A percentile compares a stretch with the other conserved stretches of the same genome.
Conservation (phyloP, 495 filamentous ascomycete species). For the Lophiotrema nucula region DNA sequence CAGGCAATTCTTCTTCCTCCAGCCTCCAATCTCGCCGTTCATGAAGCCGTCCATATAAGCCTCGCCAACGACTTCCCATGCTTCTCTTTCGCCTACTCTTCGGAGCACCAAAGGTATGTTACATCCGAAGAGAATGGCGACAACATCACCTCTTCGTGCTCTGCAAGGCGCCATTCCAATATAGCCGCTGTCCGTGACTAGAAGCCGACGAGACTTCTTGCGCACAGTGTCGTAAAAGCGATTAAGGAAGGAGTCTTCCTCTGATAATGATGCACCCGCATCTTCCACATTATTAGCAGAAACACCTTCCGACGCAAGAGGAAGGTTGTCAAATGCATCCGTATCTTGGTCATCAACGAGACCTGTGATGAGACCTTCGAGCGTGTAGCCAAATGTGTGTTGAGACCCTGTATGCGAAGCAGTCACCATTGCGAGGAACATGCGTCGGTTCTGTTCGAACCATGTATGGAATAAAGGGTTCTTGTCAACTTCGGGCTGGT, state of each 20-base stretch:
- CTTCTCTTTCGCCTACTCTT: slow-evolving; percentile 9
- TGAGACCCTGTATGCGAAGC: not conserved
- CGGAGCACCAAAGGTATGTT: slow-evolving; percentile 18
- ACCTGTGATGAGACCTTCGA: not conserved
- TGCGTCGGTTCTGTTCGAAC: not conserved
- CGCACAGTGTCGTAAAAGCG: slow-evolving; percentile 16
- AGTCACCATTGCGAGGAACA: not conserved
- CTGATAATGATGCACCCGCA: not conserved
- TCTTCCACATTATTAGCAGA: not conserved
- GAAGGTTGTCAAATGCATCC: not conserved
- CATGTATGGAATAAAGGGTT: not conserved
- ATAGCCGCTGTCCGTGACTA: slow-evolving; percentile 8
- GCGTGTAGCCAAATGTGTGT: not conserved
- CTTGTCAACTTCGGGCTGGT: not conserved
- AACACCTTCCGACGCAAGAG: not conserved
- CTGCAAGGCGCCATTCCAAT: slow-evolving; percentile 20
- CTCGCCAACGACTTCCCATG: slow-evolving; percentile 19
- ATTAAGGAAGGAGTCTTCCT: slow-evolving; percentile 3
- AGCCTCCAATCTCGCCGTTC: slow-evolving; percentile 5
- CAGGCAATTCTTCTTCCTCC: not conserved
- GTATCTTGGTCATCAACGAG: not conserved
- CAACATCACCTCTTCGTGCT: slow-evolving; percentile 10
- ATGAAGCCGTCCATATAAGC: slow-evolving; percentile 16
- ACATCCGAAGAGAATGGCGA: slow-evolving; percentile 18
- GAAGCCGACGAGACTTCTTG: slow-evolving; percentile 13